phyloP scores from a whole-genome alignment of 257 asterid species.

The Solanum corneliomulleri region DNA sequence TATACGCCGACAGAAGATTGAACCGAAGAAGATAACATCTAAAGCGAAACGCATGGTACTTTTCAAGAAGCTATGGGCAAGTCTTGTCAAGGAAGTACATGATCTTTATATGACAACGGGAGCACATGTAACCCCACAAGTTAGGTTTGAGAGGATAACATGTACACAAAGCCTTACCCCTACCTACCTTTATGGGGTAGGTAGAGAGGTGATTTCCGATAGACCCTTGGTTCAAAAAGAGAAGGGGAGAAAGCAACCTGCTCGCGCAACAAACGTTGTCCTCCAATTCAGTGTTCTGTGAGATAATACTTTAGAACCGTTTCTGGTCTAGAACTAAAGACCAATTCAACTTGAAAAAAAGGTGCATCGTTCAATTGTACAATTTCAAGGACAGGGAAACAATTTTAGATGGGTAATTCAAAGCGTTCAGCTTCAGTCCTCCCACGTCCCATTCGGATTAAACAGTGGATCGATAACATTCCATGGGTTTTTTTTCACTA shows the following conservation, averaged over 20 bases:
- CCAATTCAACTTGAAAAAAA: not conserved
- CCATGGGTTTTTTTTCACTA: not conserved
- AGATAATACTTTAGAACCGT: not conserved
- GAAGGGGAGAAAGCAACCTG: not conserved
- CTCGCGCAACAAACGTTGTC: not conserved
- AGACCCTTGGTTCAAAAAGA: not conserved
- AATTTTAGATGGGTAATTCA: not conserved
- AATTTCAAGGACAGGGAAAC: conserved; percentile 14
- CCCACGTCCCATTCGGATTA: not conserved
- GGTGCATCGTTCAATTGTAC: conserved; percentile 24
- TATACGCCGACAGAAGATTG: no score
- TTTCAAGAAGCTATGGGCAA: no score
- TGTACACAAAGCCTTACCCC: not conserved
- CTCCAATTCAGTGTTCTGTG: not conserved
- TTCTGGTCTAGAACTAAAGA: not conserved
- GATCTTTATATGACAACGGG: no score
- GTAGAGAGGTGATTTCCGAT: not conserved
- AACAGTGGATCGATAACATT: not conserved
- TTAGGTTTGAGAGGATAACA: no score
- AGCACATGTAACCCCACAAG: not conserved
- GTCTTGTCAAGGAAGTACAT: no score
- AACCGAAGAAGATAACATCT: no score
- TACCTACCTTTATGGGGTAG: not conserved
- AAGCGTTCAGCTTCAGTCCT: not conserved
- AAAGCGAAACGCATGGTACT: no score